These are phyloP conservation scores for Zoysia japonica DNA, from an alignment of 176 grass and related monocot genomes.

Conservation along the genomic window DNA sequence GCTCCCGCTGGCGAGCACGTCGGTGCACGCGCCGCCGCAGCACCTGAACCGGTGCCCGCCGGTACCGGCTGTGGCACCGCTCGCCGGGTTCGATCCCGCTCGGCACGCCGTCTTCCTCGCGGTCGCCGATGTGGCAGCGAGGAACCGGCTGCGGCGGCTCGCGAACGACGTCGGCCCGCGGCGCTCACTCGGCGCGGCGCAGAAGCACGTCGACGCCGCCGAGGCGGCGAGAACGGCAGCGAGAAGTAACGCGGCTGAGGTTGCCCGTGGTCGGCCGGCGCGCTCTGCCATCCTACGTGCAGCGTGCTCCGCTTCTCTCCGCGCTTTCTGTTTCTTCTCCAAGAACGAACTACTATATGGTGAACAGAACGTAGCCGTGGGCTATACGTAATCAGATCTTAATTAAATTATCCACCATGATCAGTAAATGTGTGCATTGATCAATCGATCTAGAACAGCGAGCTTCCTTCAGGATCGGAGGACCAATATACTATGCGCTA, in stretches of 20 bases:
- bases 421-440: neutral
- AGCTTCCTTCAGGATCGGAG: neutral
- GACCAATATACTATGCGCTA: neutral
- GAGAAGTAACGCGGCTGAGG: neutral
- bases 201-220: neutral
- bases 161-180: neutral
- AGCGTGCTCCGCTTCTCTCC: too few relatives aligned
- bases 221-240: neutral
- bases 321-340: neutral
- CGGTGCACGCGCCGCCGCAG: conserved; percentile 43
- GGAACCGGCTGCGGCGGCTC: conserved; percentile 37
- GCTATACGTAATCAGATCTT: neutral
- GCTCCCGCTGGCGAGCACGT: conserved; percentile 45
- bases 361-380: neutral
- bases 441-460: neutral
- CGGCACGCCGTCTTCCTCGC: conserved; percentile 13
- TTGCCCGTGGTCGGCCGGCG: neutral
- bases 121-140: neutral
- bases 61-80: neutral
- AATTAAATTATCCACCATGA: neutral
- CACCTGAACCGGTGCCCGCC: conserved; percentile 17
- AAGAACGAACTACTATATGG: neutral
- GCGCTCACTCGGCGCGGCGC: neutral
- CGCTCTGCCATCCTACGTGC: conserved; percentile 15
- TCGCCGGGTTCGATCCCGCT: neutral